phyloP scores from a whole-genome alignment of 805 yeast genomes.

The Teunomyces pallodes region DNA sequence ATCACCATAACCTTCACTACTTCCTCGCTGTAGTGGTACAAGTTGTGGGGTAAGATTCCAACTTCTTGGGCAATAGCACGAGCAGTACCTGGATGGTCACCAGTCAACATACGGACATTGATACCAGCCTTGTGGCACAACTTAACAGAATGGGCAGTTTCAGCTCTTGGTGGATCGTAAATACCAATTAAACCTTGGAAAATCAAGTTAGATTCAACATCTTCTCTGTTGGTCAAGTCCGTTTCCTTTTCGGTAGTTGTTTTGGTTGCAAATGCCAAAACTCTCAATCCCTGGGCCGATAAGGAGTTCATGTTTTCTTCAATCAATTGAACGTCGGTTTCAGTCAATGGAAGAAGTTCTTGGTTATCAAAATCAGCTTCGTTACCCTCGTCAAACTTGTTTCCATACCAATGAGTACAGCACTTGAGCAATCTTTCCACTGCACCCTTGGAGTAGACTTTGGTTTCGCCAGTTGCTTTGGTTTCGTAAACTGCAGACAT shows the following conservation, averaged over 20 bases:
- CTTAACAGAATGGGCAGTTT: constrained; percentile 63
- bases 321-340: constrained; percentile 39
- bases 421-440: constrained; percentile 64
- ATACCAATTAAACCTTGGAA: constrained; percentile 73
- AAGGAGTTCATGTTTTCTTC: constrained; percentile 57
- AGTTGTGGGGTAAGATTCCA: constrained; percentile 61
- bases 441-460: constrained; percentile 67
- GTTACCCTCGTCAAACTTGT: constrained; percentile 21
- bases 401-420: constrained; percentile 54
- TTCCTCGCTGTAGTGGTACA: constrained; percentile 53
- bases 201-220: constrained; percentile 51
- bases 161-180: constrained; percentile 76
- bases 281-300: constrained; percentile 63
- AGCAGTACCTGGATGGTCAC: constrained; percentile 79
- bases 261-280: constrained; percentile 56
- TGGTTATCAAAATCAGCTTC: constrained; percentile 16
- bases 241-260: constrained; percentile 15
- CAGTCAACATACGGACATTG: constrained; percentile 78
- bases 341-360: constrained; percentile 31
- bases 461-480: constrained; percentile 17
- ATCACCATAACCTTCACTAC: constrained; percentile 49
- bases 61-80: constrained; percentile 78
- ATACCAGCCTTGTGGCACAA: constrained; percentile 73
- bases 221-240: constrained; percentile 26
- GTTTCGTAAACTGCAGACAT: constrained; percentile 60